These are phyloP conservation scores for Pyrus bretschneideri DNA, from an alignment of 306 rosid genomes.

Conservation along the genomic window DNA sequence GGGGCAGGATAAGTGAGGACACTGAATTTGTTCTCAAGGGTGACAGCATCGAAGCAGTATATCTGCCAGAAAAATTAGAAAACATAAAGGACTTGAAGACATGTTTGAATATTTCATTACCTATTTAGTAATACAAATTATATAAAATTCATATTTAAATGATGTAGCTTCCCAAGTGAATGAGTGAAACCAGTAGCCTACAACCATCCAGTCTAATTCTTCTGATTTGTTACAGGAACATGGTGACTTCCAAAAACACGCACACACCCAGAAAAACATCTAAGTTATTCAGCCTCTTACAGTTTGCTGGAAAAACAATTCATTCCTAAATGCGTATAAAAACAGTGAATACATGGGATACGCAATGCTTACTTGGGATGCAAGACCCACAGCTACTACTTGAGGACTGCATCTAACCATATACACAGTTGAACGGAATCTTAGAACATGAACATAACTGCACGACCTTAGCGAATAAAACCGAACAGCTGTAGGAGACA, in stretches of 20 bases:
- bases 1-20: slow-evolving; percentile 96
- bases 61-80: slow-evolving; percentile 50
- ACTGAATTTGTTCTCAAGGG: slow-evolving; percentile 89
- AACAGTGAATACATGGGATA: neutral
- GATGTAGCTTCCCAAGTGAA: slow-evolving; percentile 9
- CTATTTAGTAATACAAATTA: slow-evolving; percentile 8
- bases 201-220: slow-evolving; percentile 14
- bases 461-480: slow-evolving; percentile 83
- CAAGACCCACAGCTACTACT: slow-evolving; percentile 90
- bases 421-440: slow-evolving; percentile 86
- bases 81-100: slow-evolving; percentile 13
- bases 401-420: slow-evolving; percentile 95
- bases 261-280: neutral
- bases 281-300: neutral
- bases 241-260: neutral
- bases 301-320: neutral
- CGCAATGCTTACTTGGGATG: slow-evolving; percentile 75
- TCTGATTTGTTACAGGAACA: slow-evolving; percentile 10
- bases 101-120: slow-evolving; percentile 16
- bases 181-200: slow-evolving; percentile 4
- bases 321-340: neutral
- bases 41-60: slow-evolving; percentile 92
- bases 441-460: slow-evolving; percentile 86
- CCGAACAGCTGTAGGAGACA: slow-evolving; percentile 79
- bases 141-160: slow-evolving; percentile 7